phyloP scores from a whole-genome alignment of 495 filamentous ascomycete genomes.

The Hypoxylon intermedium region DNA sequence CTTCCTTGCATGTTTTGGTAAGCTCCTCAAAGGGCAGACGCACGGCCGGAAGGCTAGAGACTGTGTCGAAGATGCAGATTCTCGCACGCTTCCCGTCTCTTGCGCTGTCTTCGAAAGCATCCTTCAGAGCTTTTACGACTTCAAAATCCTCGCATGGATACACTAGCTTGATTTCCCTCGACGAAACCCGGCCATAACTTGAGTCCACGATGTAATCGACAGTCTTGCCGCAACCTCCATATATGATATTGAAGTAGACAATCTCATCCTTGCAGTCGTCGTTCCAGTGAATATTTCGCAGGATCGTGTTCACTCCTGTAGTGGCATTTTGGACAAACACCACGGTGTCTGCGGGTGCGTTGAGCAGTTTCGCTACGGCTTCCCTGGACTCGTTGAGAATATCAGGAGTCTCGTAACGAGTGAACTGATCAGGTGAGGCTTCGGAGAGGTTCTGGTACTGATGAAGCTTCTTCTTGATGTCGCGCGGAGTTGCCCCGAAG shows the following conservation, averaged over 20 bases:
- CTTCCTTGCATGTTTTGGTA: slow-evolving; percentile 62
- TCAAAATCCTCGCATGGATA: slow-evolving; percentile 67
- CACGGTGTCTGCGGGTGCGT: slow-evolving; percentile 65
- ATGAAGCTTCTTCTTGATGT: slow-evolving; percentile 64
- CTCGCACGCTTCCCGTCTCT: slow-evolving; percentile 51
- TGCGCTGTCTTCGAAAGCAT: slow-evolving; percentile 49
- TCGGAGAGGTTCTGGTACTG: slow-evolving; percentile 68
- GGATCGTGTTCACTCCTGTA: slow-evolving; percentile 73
- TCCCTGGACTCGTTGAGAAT: slow-evolving; percentile 68
- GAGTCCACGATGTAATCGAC: slow-evolving; percentile 73
- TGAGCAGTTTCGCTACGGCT: slow-evolving; percentile 68
- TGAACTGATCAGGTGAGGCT: slow-evolving; percentile 72
- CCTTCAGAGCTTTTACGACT: slow-evolving; percentile 58
- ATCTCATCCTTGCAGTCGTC: slow-evolving; percentile 64
- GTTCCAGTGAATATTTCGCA: slow-evolving; percentile 67
- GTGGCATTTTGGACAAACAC: slow-evolving; percentile 85
- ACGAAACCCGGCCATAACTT: slow-evolving; percentile 39
- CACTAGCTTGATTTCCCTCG: slow-evolving; percentile 47
- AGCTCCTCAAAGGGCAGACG: slow-evolving; percentile 76
- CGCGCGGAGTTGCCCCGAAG: slow-evolving; percentile 75
- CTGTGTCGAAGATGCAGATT: slow-evolving; percentile 76
- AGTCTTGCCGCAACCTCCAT: slow-evolving; percentile 75
- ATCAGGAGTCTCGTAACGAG: slow-evolving; percentile 65
- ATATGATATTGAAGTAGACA: slow-evolving; percentile 75
- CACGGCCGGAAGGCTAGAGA: slow-evolving; percentile 74